These are phyloP conservation scores for Fusarium armeniacum DNA, from an alignment of 2,329 filamentous ascomycete genomes.

Conservation along the genomic window DNA sequence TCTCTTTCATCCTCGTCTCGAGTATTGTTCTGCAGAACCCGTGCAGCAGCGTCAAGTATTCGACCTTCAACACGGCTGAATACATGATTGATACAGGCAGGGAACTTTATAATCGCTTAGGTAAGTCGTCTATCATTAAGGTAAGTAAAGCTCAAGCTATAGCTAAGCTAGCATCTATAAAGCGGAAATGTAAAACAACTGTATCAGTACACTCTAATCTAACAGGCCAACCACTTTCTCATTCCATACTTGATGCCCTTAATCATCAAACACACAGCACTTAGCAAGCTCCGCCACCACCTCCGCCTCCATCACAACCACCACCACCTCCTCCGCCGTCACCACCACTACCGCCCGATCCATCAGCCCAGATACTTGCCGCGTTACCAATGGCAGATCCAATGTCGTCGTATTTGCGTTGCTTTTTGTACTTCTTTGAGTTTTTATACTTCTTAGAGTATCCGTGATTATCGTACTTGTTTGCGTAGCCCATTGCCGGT, in stretches of 20 bases:
- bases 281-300: neutral
- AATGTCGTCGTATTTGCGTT: neutral
- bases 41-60: no score
- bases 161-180: no score
- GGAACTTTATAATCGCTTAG: no score
- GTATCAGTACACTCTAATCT: neutral
- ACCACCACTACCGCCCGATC: neutral
- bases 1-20: no score
- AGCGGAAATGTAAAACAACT: neutral
- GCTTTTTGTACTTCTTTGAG: neutral
- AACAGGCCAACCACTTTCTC: neutral
- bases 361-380: neutral
- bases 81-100: no score
- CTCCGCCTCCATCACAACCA: neutral
- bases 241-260: neutral
- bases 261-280: rapidly evolving
- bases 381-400: neutral
- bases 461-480: neutral
- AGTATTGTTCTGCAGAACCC: no score
- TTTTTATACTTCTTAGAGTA: slow-evolving; percentile 4
- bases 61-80: no score
- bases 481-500: neutral
- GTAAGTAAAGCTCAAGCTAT: no score
- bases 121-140: no score
- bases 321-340: neutral